Base-by-base conservation (phyloP, 768 basidiomycete genomes). In the Rhodotorula graminis region DNA sequence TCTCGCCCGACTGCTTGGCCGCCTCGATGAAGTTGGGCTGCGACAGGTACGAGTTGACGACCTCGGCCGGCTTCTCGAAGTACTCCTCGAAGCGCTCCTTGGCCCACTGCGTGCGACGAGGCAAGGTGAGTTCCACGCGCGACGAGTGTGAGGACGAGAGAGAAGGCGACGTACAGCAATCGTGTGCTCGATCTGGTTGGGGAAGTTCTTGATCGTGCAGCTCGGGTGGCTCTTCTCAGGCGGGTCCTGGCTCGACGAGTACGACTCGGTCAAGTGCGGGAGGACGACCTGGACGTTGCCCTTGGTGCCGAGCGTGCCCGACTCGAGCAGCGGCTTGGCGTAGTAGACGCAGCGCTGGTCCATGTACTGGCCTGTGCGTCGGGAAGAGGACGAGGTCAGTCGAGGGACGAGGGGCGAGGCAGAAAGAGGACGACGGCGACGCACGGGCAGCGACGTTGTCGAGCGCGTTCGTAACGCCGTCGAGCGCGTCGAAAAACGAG, bases 171-270 rank as follows among this genome's bases (percentile, higher is more conserved):
- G 44, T 67, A 91, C 92, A 85, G 97, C 93, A 71, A 99, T 99
- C 14, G 93, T 96, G 82, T 99, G 96, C 76, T 92, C 89, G 78
- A 98, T 98, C 37, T 90, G 90, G 80, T 99, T 94, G 18, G 96
- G 96, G 86, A 98, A 99, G 82, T 92, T 97, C 73, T 97, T 98
- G 81, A 98, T 90, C 2, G 96, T 99, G 81, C 96, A 99, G 37
- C 91, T 91, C 33, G 96, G 91, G 3, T 93, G 89, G 80, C 94
- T 90, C 82, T 96, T 98, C 83, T 99, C 96, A 16, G 96, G 96
- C 58, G 96, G 96, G 80, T 99, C 96, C 82, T 98, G 96, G 23
- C 94, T 97, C 16, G 93, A 95, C 23, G 91, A 89, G 81, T 99
- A 99, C 27, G 92, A 95, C 82, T 99, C 96, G 23, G 95, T 96